A percentile compares a stretch with the other conserved stretches of the same genome.
phyloP scores from a whole-genome alignment of 2,329 filamentous ascomycete genomes.

The Colletotrichum neosansevieriae region DNA sequence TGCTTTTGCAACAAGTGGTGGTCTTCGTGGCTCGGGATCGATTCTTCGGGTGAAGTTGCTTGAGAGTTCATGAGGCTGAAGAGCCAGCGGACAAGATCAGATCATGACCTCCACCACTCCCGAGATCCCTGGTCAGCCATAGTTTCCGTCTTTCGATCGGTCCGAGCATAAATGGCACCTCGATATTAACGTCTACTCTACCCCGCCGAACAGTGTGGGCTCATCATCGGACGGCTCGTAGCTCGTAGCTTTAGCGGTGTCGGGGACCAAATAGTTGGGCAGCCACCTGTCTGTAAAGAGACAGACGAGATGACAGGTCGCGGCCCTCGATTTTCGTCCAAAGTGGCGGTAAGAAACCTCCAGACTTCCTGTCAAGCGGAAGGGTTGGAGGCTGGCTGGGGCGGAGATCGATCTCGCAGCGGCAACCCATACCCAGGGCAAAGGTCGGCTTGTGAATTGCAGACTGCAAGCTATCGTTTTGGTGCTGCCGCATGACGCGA shows the following conservation, averaged over 20 bases:
- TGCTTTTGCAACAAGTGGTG: slow-evolving; percentile 13
- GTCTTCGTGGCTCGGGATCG: slow-evolving; percentile 3
- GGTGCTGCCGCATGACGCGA: slow-evolving; percentile 6
- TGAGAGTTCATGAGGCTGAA: slow-evolving; percentile 39
- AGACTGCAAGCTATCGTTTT: slow-evolving; percentile 6
- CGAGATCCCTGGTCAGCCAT: neutral
- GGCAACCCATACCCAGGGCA: slow-evolving; percentile 7
- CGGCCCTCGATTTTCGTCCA: neutral
- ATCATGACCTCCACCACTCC: slow-evolving; percentile 18
- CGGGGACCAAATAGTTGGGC: slow-evolving; percentile 1
- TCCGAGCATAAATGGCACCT: neutral
- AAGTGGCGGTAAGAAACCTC: slow-evolving; percentile 37
- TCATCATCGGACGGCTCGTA: neutral
- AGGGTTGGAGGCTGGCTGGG: slow-evolving; percentile 26
- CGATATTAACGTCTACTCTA: neutral
- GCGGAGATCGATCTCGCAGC: slow-evolving; percentile 37
- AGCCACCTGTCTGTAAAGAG: slow-evolving; percentile 18
- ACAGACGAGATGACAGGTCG: slow-evolving; percentile 15
- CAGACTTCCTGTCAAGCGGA: slow-evolving; percentile 17
- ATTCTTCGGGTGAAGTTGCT: slow-evolving; percentile 21
- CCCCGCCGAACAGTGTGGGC: neutral
- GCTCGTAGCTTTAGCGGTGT: slow-evolving; percentile 22
- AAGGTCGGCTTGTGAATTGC: slow-evolving; percentile 15
- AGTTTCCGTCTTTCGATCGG: slow-evolving; percentile 4
- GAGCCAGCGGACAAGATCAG: neutral